These are phyloP conservation scores for Wickerhamomyces chaumierensis DNA, from an alignment of 805 yeast genomes.

Conservation along the genomic window DNA sequence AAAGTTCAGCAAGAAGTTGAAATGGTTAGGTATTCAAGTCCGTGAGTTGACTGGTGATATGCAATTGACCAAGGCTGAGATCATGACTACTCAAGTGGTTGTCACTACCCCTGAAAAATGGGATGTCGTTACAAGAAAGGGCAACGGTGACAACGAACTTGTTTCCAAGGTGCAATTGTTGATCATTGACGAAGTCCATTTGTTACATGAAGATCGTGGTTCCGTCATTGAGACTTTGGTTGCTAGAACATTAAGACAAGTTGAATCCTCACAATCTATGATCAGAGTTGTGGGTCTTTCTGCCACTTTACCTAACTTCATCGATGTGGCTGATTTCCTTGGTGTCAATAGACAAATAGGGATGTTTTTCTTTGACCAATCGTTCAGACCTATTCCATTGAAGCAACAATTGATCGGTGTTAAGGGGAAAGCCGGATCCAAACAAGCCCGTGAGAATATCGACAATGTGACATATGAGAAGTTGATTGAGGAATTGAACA, in stretches of 20 bases:
- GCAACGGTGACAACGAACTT: conserved; percentile 77
- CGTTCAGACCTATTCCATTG: conserved; percentile 89
- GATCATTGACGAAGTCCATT: conserved; percentile 93
- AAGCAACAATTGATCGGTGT: conserved; percentile 85
- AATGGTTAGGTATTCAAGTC: conserved; percentile 80
- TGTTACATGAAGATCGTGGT: conserved; percentile 95
- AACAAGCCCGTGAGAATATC: conserved; percentile 53
- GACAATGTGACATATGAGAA: conserved; percentile 73
- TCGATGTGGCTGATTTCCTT: conserved; percentile 90
- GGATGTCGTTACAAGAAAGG: conserved; percentile 95
- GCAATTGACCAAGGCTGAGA: conserved; percentile 79
- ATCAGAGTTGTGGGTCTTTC: conserved; percentile 89
- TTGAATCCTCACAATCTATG: conserved; percentile 88
- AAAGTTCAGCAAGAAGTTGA: conserved; percentile 64
- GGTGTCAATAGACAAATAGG: conserved; percentile 87
- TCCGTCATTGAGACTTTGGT: conserved; percentile 93
- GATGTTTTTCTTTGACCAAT: conserved; percentile 87
- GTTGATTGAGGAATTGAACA: conserved; percentile 48
- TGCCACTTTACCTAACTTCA: conserved; percentile 84
- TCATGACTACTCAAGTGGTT: conserved; percentile 70
- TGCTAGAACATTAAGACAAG: conserved; percentile 89
- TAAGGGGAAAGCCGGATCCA: conserved; percentile 72
- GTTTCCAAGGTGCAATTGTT: conserved; percentile 75
- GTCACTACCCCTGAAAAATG: conserved; percentile 96
- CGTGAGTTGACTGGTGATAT: conserved; percentile 91